These are phyloP conservation scores for Colletotrichum sansevieriae DNA, from an alignment of 2,329 filamentous ascomycete species.

Conservation along the genomic window DNA sequence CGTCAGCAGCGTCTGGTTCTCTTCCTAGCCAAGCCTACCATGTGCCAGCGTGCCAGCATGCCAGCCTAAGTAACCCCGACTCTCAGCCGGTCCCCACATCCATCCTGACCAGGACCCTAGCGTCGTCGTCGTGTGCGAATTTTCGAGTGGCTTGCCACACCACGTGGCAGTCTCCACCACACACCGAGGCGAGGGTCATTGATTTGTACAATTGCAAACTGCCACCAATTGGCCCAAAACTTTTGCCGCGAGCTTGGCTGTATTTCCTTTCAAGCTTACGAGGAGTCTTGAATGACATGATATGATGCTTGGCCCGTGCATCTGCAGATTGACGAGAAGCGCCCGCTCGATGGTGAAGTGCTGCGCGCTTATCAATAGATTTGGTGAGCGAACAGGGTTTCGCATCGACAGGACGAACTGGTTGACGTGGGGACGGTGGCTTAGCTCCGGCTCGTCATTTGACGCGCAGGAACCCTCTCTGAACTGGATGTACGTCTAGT, in stretches of 20 bases:
- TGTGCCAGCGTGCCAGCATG: conserved; percentile 32
- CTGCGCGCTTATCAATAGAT: conserved; percentile 15
- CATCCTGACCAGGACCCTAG: conserved; percentile 25
- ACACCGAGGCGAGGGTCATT: no score
- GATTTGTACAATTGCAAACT: no score
- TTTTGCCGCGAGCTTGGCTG: not conserved
- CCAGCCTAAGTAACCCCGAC: no score
- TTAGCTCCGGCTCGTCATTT: no score
- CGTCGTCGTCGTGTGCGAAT: conserved; percentile 23
- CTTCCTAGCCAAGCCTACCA: conserved; percentile 31
- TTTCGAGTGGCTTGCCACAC: conserved; percentile 34
- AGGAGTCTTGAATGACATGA: not conserved
- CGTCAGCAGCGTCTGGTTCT: conserved; percentile 24
- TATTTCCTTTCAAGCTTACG: no score
- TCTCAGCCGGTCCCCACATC: conserved; percentile 18
- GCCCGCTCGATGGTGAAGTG: not conserved
- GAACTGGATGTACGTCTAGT: no score
- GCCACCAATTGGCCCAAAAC: no score
- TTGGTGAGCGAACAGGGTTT: conserved; percentile 8
- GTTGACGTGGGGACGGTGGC: not conserved
- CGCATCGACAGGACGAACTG: conserved; percentile 18
- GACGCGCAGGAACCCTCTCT: no score
- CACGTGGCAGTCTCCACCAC: conserved; percentile 39
- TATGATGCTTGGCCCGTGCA: not conserved
- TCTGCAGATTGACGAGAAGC: not conserved